Percentiles rank a stretch among this genome's conserved stretches.
Evolutionary conservation across 2,329 filamentous ascomycete genomes (phyloP).

Genomic region (Colletotrichum acutatum): DNA sequence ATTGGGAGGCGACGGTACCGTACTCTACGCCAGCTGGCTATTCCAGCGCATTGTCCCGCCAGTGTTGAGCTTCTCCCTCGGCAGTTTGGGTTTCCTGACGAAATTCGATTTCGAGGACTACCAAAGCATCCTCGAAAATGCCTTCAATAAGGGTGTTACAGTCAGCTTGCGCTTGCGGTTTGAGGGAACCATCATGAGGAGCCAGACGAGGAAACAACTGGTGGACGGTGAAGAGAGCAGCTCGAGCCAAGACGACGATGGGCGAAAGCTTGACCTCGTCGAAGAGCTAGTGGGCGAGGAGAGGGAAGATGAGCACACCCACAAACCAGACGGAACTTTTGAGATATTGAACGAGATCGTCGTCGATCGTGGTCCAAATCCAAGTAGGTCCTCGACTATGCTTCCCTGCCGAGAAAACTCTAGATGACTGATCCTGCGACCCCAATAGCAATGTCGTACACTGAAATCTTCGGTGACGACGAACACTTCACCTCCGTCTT

Average conservation of each 20-base stretch:
- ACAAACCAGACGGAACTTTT: conserved; percentile 83
- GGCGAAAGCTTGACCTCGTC: conserved; percentile 73
- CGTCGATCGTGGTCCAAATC: conserved; percentile 91
- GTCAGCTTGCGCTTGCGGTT: conserved; percentile 90
- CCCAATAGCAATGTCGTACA: conserved; percentile 82
- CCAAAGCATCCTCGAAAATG: conserved; percentile 72
- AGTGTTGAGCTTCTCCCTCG: conserved; percentile 89
- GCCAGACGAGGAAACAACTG: conserved; percentile 59
- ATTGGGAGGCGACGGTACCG: conserved; percentile 94
- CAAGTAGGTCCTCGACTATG: conserved; percentile 68
- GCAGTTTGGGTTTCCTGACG: conserved; percentile 93
- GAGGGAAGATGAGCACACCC: conserved; percentile 84
- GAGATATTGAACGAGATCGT: conserved; percentile 98
- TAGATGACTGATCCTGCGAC: neutral
- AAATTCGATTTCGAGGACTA: conserved; percentile 93
- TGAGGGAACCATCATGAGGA: conserved; percentile 93
- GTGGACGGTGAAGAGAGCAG: conserved; percentile 39
- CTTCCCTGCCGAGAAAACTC: conserved; percentile 1
- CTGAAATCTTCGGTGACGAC: conserved; percentile 93
- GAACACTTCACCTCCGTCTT: conserved; percentile 95
- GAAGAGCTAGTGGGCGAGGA: conserved; percentile 92
- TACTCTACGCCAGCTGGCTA: conserved; percentile 95
- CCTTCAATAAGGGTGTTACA: conserved; percentile 86
- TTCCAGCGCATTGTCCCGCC: conserved; percentile 97
- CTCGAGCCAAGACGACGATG: conserved; percentile 49